Percentiles rank a stretch among this genome's conserved stretches.
Evolutionary conservation across 176 grass and related monocot species (phyloP).

Genomic region (Eragrostis nindensis): DNA sequence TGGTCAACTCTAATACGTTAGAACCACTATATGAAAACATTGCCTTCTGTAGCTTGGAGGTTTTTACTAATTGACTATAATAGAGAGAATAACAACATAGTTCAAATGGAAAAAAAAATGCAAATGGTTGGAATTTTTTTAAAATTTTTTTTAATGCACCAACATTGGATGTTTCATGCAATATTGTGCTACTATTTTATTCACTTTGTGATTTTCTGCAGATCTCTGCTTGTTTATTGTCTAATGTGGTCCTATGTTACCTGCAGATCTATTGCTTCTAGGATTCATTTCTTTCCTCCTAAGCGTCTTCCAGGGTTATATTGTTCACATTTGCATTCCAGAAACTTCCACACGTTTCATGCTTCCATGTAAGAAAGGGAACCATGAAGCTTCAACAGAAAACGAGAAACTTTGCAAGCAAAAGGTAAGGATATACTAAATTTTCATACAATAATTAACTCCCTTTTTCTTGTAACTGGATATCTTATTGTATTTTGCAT

Average conservation of each 20-base stretch:
- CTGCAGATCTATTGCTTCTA: conserved; percentile 93
- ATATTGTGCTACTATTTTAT: not conserved
- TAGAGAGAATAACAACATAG: not conserved
- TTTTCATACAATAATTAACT: conserved; percentile 12
- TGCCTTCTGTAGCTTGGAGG: no score
- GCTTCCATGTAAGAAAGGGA: conserved; percentile 82
- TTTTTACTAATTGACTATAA: conserved; percentile 2
- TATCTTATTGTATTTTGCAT: not conserved
- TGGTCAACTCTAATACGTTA: no score
- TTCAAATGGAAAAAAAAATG: conserved; percentile 16
- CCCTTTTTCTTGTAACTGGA: not conserved
- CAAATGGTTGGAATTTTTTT: not conserved
- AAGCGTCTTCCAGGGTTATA: conserved; percentile 67
- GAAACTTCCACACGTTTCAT: conserved; percentile 49
- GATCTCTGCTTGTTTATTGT: not conserved
- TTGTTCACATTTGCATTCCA: conserved; percentile 69
- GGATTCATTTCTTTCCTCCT: conserved; percentile 96
- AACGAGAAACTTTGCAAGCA: conserved; percentile 50
- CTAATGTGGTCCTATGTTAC: conserved; percentile 20
- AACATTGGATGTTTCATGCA: not conserved
- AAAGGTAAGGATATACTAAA: conserved; percentile 42
- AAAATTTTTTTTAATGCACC: not conserved
- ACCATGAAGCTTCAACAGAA: conserved; percentile 33
- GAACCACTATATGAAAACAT: no score
- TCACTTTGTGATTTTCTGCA: not conserved